A percentile compares a stretch with the other conserved stretches of the same genome.
Conservation (phyloP, 352 stramenopile species). For the Phytopythium oedochilum region DNA sequence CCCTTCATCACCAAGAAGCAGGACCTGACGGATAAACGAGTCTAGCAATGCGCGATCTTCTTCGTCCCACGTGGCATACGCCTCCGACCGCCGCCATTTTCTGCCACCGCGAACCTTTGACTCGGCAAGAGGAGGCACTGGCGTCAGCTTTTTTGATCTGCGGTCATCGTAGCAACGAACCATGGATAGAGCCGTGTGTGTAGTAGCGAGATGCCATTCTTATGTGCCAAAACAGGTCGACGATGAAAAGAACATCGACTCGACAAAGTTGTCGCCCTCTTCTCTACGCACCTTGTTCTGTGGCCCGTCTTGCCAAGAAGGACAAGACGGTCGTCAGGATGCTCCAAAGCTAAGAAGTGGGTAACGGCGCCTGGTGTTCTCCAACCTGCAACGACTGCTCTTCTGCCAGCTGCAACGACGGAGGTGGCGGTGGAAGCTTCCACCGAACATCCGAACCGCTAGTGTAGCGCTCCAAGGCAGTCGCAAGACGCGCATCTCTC, state of each 20-base stretch:
- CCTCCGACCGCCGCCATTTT: not conserved
- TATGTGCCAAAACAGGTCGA: too few species aligned
- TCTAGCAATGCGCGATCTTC: too few species aligned
- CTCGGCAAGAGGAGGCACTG: not conserved
- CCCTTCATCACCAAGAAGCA: too few species aligned
- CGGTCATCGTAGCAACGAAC: not conserved
- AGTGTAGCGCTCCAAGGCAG: not conserved
- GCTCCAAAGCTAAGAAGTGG: not conserved
- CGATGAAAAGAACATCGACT: not conserved
- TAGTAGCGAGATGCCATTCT: too few species aligned
- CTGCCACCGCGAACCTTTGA: not conserved
- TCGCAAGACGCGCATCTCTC: not conserved
- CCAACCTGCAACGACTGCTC: too few species aligned
- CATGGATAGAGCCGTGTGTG: too few species aligned
- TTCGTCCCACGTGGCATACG: not conserved
- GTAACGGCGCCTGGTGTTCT: not conserved
- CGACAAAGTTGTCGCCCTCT: not conserved
- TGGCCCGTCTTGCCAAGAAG: not conserved
- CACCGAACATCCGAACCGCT: not conserved
- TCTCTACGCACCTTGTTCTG: not conserved
- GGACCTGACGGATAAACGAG: too few species aligned
- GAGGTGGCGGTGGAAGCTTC: not conserved
- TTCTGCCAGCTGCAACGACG: not conserved
- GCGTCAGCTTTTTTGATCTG: not conserved
- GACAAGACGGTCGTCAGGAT: not conserved